Conservation (phyloP, 1,139 yeast genomes). For the Suhomyces bolitotheri region DNA sequence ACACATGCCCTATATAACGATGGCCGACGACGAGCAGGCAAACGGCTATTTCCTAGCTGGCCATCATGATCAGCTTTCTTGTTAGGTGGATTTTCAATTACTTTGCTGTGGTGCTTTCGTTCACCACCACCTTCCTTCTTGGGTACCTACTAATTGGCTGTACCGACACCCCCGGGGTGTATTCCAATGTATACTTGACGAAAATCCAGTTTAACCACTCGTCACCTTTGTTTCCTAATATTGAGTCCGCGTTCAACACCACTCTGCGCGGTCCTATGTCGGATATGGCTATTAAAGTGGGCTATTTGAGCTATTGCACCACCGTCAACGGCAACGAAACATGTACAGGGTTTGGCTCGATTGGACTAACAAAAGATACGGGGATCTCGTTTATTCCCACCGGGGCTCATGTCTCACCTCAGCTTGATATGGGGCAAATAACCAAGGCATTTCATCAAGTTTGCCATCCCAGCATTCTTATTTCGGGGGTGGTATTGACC, state of each 20-base stretch:
- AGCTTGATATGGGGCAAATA: slow-evolving; percentile 42
- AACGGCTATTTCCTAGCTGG: too few species aligned
- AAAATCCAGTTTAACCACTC: slow-evolving; percentile 46
- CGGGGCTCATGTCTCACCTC: slow-evolving; percentile 23
- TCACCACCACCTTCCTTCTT: slow-evolving; percentile 43
- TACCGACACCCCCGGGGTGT: slow-evolving; percentile 37
- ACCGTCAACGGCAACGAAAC: slow-evolving; percentile 25
- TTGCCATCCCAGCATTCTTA: slow-evolving; percentile 56
- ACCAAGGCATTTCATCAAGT: slow-evolving; percentile 45
- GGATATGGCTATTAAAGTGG: slow-evolving; percentile 44
- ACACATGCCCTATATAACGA: too few species aligned
- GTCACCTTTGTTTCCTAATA: slow-evolving; percentile 37
- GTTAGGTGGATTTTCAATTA: slow-evolving; percentile 8
- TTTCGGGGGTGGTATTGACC: slow-evolving; percentile 48
- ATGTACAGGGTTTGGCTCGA: slow-evolving; percentile 34
- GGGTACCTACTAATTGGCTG: slow-evolving; percentile 58
- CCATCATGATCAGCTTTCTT: slow-evolving; percentile 2
- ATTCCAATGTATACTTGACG: slow-evolving; percentile 48
- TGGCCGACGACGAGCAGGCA: too few species aligned
- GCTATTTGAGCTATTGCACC: slow-evolving; percentile 55
- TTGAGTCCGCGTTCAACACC: slow-evolving; percentile 30
- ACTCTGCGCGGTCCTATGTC: slow-evolving; percentile 24
- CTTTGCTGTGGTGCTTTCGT: slow-evolving; percentile 21
- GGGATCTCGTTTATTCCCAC: slow-evolving; percentile 23
- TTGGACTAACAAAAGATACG: slow-evolving; percentile 23